Conservation (phyloP, 2,329 filamentous ascomycete genomes). For the Blastomyces percursus region DNA sequence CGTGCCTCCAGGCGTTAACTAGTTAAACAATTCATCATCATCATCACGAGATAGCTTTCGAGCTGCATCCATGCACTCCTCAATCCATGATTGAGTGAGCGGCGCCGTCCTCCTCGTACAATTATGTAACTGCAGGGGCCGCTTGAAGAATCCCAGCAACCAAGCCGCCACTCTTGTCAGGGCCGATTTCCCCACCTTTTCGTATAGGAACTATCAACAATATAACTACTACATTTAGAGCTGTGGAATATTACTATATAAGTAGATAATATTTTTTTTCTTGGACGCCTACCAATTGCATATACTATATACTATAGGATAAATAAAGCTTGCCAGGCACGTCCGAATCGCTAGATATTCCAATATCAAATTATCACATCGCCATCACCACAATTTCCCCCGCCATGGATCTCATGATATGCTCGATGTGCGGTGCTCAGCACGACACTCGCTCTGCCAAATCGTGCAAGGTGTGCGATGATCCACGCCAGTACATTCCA, state of each 20-base stretch:
- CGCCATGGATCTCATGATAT: constrained; percentile 19
- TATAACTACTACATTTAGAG: background rate
- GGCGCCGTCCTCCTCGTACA: background rate
- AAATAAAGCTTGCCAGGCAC: background rate
- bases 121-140: background rate
- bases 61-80: background rate
- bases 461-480: constrained; percentile 25
- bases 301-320: background rate
- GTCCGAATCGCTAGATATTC: background rate
- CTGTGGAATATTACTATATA: background rate
- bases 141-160: background rate
- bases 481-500: constrained; percentile 23
- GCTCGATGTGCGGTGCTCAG: constrained; percentile 21
- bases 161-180: background rate
- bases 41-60: background rate
- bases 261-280: background rate
- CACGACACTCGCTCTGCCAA: constrained; percentile 13
- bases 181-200: background rate
- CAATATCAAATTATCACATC: background rate
- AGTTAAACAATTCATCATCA: no score
- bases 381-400: no score
- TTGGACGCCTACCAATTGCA: background rate
- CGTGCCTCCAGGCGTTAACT: no score
- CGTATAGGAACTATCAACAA: no score
- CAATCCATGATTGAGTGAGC: background rate